phyloP scores from a whole-genome alignment of 495 filamentous ascomycete species.

The Aspergillus sparsus region DNA sequence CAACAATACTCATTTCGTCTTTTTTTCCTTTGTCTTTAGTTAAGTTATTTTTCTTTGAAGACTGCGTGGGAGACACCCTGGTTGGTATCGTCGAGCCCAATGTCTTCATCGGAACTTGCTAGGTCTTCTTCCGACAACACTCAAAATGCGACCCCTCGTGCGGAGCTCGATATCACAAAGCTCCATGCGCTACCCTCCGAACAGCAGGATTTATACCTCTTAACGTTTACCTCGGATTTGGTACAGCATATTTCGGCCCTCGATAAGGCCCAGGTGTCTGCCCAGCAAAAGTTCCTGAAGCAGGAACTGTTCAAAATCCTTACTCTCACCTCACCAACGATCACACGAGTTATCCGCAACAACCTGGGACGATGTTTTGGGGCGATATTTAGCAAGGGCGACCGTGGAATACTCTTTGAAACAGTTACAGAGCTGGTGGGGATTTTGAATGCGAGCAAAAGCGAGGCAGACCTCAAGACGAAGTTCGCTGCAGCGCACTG shows the following conservation, averaged over 20 bases:
- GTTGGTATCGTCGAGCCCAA: conserved; percentile 30
- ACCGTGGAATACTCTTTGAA: conserved; percentile 90
- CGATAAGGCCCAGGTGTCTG: conserved; percentile 73
- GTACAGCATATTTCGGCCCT: conserved; percentile 77
- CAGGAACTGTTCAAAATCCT: conserved; percentile 90
- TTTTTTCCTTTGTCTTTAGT: conserved; percentile 5
- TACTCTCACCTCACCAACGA: conserved; percentile 77
- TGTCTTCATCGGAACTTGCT: conserved; percentile 43
- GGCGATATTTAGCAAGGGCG: conserved; percentile 81
- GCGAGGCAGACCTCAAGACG: conserved; percentile 70
- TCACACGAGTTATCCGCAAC: conserved; percentile 86
- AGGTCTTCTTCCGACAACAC: conserved; percentile 29
- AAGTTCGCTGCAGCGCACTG: conserved; percentile 90
- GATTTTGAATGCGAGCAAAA: conserved; percentile 75
- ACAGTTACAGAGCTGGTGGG: conserved; percentile 84
- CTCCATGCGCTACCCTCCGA: conserved; percentile 88
- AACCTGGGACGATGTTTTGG: conserved; percentile 83
- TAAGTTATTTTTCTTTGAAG: conserved; percentile 12
- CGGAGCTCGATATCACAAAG: conserved; percentile 81
- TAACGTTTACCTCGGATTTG: conserved; percentile 84
- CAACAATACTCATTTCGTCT: neutral
- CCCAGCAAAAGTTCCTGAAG: conserved; percentile 85
- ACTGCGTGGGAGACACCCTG: conserved; percentile 30
- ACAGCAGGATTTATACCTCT: conserved; percentile 91
- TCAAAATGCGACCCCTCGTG: conserved; percentile 39